Evolutionary conservation across 108 stramenopile genomes (phyloP).

Genomic region (Cyclotella cryptica): DNA sequence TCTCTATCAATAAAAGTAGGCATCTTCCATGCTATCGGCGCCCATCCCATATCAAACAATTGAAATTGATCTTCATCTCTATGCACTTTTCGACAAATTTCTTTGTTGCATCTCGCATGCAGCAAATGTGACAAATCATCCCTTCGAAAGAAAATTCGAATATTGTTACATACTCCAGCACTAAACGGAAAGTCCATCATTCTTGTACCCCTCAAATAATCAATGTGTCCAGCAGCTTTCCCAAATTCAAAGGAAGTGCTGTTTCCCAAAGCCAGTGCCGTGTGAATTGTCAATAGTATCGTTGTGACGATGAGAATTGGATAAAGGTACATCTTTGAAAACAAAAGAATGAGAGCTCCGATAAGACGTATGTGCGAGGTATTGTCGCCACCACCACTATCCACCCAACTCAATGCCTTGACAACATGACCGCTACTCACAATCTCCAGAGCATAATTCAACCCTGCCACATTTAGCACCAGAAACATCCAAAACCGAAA

Average conservation of each 20-base stretch:
- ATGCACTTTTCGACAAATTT: not conserved
- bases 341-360: constrained; percentile 20
- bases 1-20: constrained; percentile 69
- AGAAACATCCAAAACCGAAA: constrained; percentile 88
- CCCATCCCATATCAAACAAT: constrained; percentile 27
- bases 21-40: constrained; percentile 70
- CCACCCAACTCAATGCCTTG: constrained; percentile 10
- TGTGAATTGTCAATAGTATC: constrained; percentile 55
- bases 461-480: constrained; percentile 53
- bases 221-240: constrained; percentile 60
- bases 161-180: constrained; percentile 53
- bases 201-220: constrained; percentile 69
- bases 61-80: not conserved
- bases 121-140: constrained; percentile 40
- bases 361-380: not conserved
- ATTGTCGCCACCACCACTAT: not conserved
- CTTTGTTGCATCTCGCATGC: not conserved
- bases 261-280: constrained; percentile 59
- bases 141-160: constrained; percentile 54
- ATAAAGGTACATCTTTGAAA: constrained; percentile 65
- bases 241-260: constrained; percentile 73
- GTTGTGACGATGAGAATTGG: constrained; percentile 39
- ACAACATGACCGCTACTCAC: constrained; percentile 38
- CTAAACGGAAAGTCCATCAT: constrained; percentile 70
- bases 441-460: constrained; percentile 44